These are phyloP conservation scores for Auricularia auricula-judae DNA, from an alignment of 768 basidiomycete species.

Conservation along the genomic window DNA sequence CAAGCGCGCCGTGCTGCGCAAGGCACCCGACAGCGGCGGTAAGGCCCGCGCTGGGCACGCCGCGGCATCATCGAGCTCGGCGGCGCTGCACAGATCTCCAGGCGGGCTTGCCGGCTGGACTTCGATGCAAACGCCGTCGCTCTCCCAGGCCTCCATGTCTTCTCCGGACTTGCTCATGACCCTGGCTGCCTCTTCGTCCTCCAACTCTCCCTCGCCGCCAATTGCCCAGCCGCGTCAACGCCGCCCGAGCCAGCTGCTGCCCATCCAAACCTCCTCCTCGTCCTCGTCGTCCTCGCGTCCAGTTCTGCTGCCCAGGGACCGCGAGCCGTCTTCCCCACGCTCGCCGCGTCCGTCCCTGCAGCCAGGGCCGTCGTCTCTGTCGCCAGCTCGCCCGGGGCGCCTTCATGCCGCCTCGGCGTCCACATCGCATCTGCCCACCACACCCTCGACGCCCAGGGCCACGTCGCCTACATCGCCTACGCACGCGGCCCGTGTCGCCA, in stretches of 20 bases:
- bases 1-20: slow-evolving; percentile 28
- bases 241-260: slow-evolving; percentile 44
- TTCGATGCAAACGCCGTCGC: slow-evolving; percentile 52
- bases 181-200: background rate
- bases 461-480: background rate
- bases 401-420: slow-evolving; percentile 39
- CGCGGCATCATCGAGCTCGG: background rate
- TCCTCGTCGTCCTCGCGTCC: slow-evolving; percentile 17
- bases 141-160: slow-evolving; percentile 62
- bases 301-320: slow-evolving; percentile 19
- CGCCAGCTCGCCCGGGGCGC: slow-evolving; percentile 28
- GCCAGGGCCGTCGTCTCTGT: slow-evolving; percentile 27
- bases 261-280: slow-evolving; percentile 30
- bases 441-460: slow-evolving; percentile 15
- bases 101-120: slow-evolving; percentile 39
- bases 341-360: slow-evolving; percentile 28
- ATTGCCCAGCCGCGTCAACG: background rate
- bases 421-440: slow-evolving; percentile 35
- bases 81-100: slow-evolving; percentile 19
- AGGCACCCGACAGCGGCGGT: background rate
- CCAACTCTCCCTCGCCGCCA: background rate
- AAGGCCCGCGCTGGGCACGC: background rate
- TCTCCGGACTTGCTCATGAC: slow-evolving; percentile 50
- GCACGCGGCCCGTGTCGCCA: background rate
- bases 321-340: slow-evolving; percentile 31